Conservation (phyloP, 768 basidiomycete genomes). For the Amanita phalloides region DNA sequence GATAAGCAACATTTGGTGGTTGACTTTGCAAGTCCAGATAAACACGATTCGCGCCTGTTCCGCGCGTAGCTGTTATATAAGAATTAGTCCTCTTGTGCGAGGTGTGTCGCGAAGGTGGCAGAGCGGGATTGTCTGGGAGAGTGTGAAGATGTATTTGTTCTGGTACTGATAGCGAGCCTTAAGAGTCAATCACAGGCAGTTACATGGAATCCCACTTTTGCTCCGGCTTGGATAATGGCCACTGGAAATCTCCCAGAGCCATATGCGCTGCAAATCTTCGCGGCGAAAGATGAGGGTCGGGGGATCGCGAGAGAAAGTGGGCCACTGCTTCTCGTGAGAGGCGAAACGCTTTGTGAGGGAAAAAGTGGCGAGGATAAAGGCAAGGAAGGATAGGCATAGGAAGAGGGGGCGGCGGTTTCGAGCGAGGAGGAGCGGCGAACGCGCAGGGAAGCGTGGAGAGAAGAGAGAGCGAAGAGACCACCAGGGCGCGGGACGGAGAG, state of each 20-base stretch:
- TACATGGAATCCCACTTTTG: constrained; percentile 41
- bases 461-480: constrained; percentile 47
- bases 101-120: constrained; percentile 44
- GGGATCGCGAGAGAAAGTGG: constrained; percentile 43
- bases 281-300: constrained; percentile 66
- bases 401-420: constrained; percentile 45
- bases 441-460: constrained; percentile 48
- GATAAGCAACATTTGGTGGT: constrained; percentile 63
- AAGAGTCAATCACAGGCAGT: constrained; percentile 1
- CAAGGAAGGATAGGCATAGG: constrained; percentile 34
- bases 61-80: constrained; percentile 46
- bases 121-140: constrained; percentile 59
- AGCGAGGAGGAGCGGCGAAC: constrained; percentile 49
- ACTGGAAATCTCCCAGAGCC: constrained; percentile 91
- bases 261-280: constrained; percentile 81
- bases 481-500: constrained; percentile 41
- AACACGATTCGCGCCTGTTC: constrained; percentile 66
- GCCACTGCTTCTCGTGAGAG: constrained; percentile 53
- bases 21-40: constrained; percentile 64
- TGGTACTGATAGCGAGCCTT: constrained; percentile 41
- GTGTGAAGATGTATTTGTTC: constrained; percentile 49
- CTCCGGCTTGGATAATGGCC: constrained; percentile 89
- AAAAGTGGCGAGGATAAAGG: constrained; percentile 42
- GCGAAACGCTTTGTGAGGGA: constrained; percentile 53
- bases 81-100: constrained; percentile 39